A percentile compares a stretch with the other conserved stretches of the same genome.
These are phyloP conservation scores for Cryptosporidium canis DNA, from an alignment of 169 alveolate species.

Conservation along the genomic window DNA sequence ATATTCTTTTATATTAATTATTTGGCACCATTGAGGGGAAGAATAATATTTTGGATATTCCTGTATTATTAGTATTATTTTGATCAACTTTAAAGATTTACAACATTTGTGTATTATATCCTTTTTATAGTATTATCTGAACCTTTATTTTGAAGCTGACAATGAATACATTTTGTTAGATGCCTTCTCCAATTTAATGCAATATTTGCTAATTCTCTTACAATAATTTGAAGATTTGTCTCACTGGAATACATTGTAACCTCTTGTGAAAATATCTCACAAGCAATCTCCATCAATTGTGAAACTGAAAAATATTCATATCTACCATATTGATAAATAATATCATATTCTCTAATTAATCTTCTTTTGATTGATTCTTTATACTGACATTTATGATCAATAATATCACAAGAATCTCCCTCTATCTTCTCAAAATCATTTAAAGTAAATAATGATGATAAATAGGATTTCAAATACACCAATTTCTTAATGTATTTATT, in stretches of 20 bases:
- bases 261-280: slow-evolving; percentile 61
- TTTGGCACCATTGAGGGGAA: slow-evolving; percentile 2
- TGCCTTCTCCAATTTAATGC: slow-evolving; percentile 54
- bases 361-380: slow-evolving; percentile 70
- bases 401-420: background rate
- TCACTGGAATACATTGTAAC: slow-evolving; percentile 33
- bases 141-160: slow-evolving; percentile 21
- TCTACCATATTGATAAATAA: background rate
- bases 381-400: slow-evolving; percentile 31
- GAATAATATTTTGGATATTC: background rate
- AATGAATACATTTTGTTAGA: slow-evolving; percentile 18
- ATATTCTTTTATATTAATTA: no score
- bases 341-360: slow-evolving; percentile 27
- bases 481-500: slow-evolving; percentile 32
- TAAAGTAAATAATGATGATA: background rate
- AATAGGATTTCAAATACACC: slow-evolving; percentile 31
- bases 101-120: background rate
- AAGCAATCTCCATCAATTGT: slow-evolving; percentile 49
- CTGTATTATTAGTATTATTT: background rate
- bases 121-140: background rate
- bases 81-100: background rate
- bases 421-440: background rate
- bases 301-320: slow-evolving; percentile 35
- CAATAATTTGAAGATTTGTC: slow-evolving; percentile 20
- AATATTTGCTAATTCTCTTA: slow-evolving; percentile 20